A percentile compares a stretch with the other conserved stretches of the same genome.
phyloP scores from a whole-genome alignment of 495 filamentous ascomycete genomes.

The Neurospora hispaniola region DNA sequence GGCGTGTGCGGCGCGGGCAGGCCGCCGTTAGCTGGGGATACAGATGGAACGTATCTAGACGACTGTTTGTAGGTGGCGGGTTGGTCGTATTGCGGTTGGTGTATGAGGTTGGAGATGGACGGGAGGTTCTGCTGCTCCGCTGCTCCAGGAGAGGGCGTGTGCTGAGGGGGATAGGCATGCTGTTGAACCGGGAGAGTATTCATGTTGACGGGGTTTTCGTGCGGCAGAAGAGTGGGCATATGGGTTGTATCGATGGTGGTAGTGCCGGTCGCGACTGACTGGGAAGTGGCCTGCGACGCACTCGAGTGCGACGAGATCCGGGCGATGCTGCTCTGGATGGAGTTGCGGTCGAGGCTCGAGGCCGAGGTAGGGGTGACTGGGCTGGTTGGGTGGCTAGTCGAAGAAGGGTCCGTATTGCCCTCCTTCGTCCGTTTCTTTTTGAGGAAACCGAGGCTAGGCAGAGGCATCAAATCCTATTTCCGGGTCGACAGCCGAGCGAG shows the following conservation, averaged over 20 bases:
- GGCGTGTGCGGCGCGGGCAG: constrained; percentile 5
- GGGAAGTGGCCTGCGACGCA: constrained; percentile 13
- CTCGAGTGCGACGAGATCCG: constrained; percentile 15
- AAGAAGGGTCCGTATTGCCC: constrained; percentile 44
- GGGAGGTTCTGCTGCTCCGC: constrained; percentile 46
- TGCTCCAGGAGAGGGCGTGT: constrained; percentile 24
- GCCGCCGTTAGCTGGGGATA: constrained; percentile 19
- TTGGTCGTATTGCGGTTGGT: constrained; percentile 46
- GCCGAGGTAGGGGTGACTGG: constrained; percentile 42
- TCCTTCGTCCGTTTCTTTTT: constrained; percentile 97
- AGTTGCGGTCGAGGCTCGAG: constrained; percentile 33
- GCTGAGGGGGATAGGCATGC: constrained; percentile 14
- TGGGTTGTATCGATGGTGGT: constrained; percentile 1
- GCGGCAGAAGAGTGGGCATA: background rate
- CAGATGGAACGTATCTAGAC: constrained; percentile 4
- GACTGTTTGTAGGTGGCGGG: constrained; percentile 23
- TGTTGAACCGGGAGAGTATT: constrained; percentile 28
- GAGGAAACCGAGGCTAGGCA: constrained; percentile 63
- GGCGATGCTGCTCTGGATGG: constrained; percentile 7
- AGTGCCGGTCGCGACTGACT: background rate
- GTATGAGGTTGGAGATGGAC: constrained; percentile 62
- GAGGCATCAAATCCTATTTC: constrained; percentile 41
- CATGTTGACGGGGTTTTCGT: constrained; percentile 14
- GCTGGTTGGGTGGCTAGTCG: constrained; percentile 52
- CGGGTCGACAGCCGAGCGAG: constrained; percentile 11